Percentiles rank a stretch among this genome's conserved stretches.
Conservation (phyloP, 2,329 filamentous ascomycete genomes). For the Sclerotinia minor region DNA sequence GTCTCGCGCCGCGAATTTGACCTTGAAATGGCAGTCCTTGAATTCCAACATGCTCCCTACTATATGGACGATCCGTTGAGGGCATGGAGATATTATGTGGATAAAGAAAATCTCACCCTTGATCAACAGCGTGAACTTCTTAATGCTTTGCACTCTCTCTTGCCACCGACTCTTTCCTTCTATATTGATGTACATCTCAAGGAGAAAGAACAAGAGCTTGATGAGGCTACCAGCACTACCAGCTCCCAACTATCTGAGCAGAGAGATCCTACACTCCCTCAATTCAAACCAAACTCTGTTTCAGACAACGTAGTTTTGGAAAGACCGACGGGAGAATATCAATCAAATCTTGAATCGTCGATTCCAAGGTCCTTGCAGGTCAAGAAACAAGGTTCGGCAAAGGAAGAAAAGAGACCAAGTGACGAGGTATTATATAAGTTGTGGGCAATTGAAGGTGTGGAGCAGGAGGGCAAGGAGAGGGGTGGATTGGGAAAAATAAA, state of each 20-base stretch:
- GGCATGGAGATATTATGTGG: constrained; percentile 17
- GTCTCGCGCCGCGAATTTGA: constrained; percentile 10
- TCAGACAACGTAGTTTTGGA: not conserved
- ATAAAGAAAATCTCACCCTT: not conserved
- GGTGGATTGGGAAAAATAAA: constrained; percentile 79
- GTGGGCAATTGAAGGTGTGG: constrained; percentile 33
- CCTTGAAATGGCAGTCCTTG: constrained; percentile 4
- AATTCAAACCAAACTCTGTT: constrained; percentile 60
- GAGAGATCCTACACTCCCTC: constrained; percentile 64
- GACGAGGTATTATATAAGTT: constrained; percentile 32
- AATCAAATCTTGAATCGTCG: not conserved
- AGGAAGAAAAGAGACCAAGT: constrained; percentile 20
- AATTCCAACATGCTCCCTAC: constrained; percentile 4
- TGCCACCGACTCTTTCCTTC: constrained; percentile 1
- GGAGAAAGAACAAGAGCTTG: constrained; percentile 13
- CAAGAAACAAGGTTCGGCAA: not conserved
- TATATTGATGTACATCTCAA: constrained; percentile 13
- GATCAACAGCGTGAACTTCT: constrained; percentile 3
- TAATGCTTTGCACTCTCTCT: not conserved
- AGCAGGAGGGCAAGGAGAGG: constrained; percentile 62
- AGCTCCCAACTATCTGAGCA: constrained; percentile 20
- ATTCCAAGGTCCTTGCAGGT: constrained; percentile 4
- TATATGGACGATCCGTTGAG: not conserved
- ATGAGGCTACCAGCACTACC: not conserved
- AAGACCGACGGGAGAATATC: constrained; percentile 1